Conservation (phyloP, 139 green algal species). For the Volvox reticuliferus region DNA sequence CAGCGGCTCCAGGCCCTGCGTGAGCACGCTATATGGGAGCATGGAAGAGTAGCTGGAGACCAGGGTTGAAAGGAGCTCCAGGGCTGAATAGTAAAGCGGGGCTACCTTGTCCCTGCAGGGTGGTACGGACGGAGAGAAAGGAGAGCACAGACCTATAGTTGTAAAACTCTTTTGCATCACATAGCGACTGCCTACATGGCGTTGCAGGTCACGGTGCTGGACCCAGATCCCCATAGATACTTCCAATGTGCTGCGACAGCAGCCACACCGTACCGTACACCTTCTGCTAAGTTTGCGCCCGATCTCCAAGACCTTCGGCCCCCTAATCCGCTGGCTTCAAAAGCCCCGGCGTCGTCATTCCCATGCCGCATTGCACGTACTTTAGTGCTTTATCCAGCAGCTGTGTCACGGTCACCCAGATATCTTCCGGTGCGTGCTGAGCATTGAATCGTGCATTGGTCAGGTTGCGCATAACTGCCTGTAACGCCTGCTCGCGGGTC, state of each 20-base stretch:
- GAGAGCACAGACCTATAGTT: too few species aligned
- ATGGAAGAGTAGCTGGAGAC: conserved; percentile 31
- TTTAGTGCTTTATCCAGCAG: conserved; percentile 43
- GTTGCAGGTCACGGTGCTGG: too few species aligned
- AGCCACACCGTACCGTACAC: too few species aligned
- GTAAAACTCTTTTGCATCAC: too few species aligned
- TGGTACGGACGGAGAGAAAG: neutral
- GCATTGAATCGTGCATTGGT: conserved; percentile 36
- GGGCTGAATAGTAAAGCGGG: conserved; percentile 45
- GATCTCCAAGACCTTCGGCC: too few species aligned
- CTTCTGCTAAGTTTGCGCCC: too few species aligned
- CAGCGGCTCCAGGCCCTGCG: conserved; percentile 40
- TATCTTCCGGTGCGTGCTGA: neutral
- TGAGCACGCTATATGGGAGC: neutral
- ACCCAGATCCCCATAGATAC: too few species aligned
- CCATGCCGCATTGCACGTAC: neutral
- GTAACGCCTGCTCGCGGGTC: conserved; percentile 47
- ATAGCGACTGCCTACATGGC: too few species aligned
- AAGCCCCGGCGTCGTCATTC: neutral
- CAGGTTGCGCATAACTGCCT: conserved; percentile 24
- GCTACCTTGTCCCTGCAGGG: conserved; percentile 52
- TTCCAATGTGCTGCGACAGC: too few species aligned
- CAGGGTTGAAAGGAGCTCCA: conserved; percentile 48
- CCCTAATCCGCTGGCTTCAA: too few species aligned
- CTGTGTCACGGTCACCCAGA: conserved; percentile 17